Conservation (phyloP, 2,329 filamentous ascomycete genomes). For the Pseudonectria buxi region DNA sequence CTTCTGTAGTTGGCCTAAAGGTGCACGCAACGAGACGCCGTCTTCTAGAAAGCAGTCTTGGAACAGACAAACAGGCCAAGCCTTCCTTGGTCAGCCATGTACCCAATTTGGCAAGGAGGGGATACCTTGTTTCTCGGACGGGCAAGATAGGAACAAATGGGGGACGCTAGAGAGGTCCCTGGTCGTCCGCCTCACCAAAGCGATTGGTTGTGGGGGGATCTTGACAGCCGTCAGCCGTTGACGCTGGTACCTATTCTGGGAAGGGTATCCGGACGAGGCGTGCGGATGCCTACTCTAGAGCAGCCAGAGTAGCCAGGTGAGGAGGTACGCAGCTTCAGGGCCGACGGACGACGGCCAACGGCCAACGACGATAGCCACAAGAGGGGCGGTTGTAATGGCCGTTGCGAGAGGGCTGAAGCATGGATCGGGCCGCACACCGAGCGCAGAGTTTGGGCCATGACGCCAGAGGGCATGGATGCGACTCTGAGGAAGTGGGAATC, state of each 20-base stretch:
- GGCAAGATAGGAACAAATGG: constrained; percentile 14
- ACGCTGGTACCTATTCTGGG: neutral
- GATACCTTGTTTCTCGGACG: constrained; percentile 14
- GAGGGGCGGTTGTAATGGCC: constrained; percentile 1
- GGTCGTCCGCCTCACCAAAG: constrained; percentile 18
- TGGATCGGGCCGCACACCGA: constrained; percentile 18
- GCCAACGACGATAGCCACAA: too few relatives aligned
- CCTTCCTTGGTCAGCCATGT: constrained; percentile 13
- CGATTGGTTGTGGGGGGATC: constrained; percentile 18
- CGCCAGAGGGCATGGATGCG: constrained; percentile 10
- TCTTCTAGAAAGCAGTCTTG: constrained; percentile 15
- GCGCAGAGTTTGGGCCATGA: constrained; percentile 17
- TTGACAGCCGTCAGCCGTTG: constrained; percentile 5
- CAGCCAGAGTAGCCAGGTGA: too few relatives aligned
- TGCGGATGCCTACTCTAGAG: too few relatives aligned
- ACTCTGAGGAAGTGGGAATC: constrained; percentile 9
- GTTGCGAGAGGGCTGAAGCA: constrained; percentile 7
- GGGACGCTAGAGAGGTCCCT: constrained; percentile 8
- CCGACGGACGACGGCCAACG: too few relatives aligned
- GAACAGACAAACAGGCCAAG: constrained; percentile 12
- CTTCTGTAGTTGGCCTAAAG: too few relatives aligned
- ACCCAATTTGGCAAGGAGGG: constrained; percentile 14
- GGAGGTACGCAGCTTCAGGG: too few relatives aligned
- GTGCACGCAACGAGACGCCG: neutral
- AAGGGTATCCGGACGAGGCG: too few relatives aligned